These are phyloP conservation scores for Microthlaspi erraticum DNA, from an alignment of 345 rosid genomes.

Conservation along the genomic window DNA sequence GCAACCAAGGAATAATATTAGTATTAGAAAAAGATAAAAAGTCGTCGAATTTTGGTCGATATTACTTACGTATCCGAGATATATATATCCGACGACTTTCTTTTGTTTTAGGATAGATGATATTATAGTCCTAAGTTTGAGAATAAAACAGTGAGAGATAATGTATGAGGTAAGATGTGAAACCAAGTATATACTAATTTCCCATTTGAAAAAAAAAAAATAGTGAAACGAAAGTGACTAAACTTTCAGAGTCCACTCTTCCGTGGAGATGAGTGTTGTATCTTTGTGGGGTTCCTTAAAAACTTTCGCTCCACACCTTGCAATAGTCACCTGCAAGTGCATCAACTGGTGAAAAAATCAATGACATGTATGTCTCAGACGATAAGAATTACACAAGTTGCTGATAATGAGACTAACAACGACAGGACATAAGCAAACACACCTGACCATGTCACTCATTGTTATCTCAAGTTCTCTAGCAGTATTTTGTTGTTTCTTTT, in stretches of 20 bases:
- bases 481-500: conserved; percentile 29
- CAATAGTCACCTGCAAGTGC: conserved; percentile 39
- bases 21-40: conserved; percentile 42
- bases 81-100: conserved; percentile 45
- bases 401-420: conserved; percentile 32
- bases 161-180: conserved; percentile 36
- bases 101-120: conserved; percentile 37
- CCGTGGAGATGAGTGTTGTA: conserved; percentile 42
- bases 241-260: conserved; percentile 46
- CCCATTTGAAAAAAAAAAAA: conserved; percentile 43
- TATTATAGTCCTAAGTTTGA: conserved; percentile 41
- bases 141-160: conserved; percentile 39
- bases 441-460: conserved; percentile 37
- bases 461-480: conserved; percentile 25
- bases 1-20: conserved; percentile 58
- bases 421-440: conserved; percentile 41
- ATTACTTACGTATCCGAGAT: conserved; percentile 43
- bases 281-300: conserved; percentile 47
- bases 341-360: conserved; percentile 38
- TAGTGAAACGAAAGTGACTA: conserved; percentile 36
- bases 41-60: conserved; percentile 50
- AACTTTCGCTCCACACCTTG: conserved; percentile 26
- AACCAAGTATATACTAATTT: conserved; percentile 38
- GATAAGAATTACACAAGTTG: conserved; percentile 31
- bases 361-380: conserved; percentile 36